Percentiles rank a stretch among this genome's conserved stretches.
phyloP scores from a whole-genome alignment of 352 stramenopile species.

The Pythium dissimile region DNA sequence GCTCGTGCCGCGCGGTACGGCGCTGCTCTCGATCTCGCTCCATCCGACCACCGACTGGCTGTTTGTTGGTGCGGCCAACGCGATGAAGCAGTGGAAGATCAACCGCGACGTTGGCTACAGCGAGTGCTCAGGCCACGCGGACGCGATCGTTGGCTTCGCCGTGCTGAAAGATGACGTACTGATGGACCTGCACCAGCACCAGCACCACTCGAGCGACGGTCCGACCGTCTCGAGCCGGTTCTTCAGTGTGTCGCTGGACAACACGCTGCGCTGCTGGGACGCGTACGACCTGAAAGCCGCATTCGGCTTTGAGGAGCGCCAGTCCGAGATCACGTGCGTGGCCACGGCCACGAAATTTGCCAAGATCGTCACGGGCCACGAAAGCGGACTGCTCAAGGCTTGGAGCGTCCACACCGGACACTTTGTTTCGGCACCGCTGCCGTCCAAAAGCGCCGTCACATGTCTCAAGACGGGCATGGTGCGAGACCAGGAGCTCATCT shows the following conservation, averaged over 20 bases:
- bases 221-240: slow-evolving; percentile 34
- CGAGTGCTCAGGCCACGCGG: slow-evolving; percentile 46
- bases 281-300: slow-evolving; percentile 59
- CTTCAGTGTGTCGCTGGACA: slow-evolving; percentile 67
- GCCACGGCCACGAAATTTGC: slow-evolving; percentile 39
- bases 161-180: slow-evolving; percentile 31
- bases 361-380: slow-evolving; percentile 62
- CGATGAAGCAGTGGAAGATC: slow-evolving; percentile 59
- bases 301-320: slow-evolving; percentile 64
- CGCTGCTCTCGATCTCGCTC: slow-evolving; percentile 19
- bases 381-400: slow-evolving; percentile 48
- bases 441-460: slow-evolving; percentile 37
- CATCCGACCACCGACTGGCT: slow-evolving; percentile 35
- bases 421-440: slow-evolving; percentile 23
- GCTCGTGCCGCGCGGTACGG: slow-evolving; percentile 19
- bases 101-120: slow-evolving; percentile 59
- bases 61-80: slow-evolving; percentile 34
- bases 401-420: slow-evolving; percentile 67
- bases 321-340: slow-evolving; percentile 64
- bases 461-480: slow-evolving; percentile 46
- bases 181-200: background rate
- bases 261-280: slow-evolving; percentile 74
- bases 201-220: background rate
- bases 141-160: slow-evolving; percentile 44
- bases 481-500: slow-evolving; percentile 55